Base-by-base conservation (phyloP, 225 moss, liverwort and hornwort species). In the Ulota crispa region DNA sequence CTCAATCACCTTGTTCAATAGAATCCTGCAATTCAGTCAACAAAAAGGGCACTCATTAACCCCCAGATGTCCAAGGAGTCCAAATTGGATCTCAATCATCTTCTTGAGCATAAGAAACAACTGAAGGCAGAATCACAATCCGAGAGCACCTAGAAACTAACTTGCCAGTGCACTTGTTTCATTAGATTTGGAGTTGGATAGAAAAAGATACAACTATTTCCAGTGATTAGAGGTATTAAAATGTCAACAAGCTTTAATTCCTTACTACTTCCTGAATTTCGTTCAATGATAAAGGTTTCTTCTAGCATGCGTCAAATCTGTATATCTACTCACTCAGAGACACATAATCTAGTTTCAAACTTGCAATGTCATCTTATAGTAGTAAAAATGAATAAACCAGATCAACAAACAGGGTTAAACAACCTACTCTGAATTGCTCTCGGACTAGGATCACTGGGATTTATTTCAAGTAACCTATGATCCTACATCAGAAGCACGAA, bases 1-100 rank as follows among this genome's bases (percentile, higher is more conserved):
- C 28, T 89, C 82, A 64, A 97, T 62, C 27, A 86, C 95, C 67
- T 89, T 94, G 55, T 84, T 94, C 34, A 97, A 77, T 23, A 89
- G 77, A 52, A 97, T 89, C 86, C 97, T 97, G 89, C 60, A 80
- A 41, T 69, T 12, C 14, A 78, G 72, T 50, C 43, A 19, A 72
- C 39, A 73, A 39, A 36, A n/a, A 32, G 64, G 13, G 18, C 34
- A 15, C 45, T 16, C 6, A 24, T 77, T 50, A 50, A 2, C 47
- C 2, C 21, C 0, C 16, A 10, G 26, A 36, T 1, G 32, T 53
- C 24, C 54, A 53, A 66, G 15, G 11, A 77, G 65, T 24, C 23
- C 50, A 77, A 53, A 53, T n/a, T 66, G 53, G 36, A 36, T 66
- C 41, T 65, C 37, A 26, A 66, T 18, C 10, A 11, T 18, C 11